Evolutionary conservation across 139 green algal genomes (phyloP).

Genomic region (Gonium pectorale): DNA sequence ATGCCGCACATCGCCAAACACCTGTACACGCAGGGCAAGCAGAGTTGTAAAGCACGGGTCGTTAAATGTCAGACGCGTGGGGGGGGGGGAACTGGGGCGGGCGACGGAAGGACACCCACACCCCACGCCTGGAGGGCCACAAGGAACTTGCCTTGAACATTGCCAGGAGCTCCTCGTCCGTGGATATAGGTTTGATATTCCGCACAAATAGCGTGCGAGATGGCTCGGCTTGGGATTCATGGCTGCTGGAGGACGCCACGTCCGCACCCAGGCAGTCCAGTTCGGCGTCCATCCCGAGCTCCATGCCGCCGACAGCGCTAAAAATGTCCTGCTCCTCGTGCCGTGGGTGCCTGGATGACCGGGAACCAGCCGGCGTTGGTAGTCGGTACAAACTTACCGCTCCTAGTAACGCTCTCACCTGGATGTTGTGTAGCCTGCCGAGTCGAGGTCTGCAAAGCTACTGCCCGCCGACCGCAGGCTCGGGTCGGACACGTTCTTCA

Average conservation of each 20-base stretch:
- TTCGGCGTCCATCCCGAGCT: slow-evolving; percentile 47
- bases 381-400: background rate
- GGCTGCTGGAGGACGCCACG: background rate
- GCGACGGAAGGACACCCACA: too few relatives aligned
- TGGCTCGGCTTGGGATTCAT: slow-evolving; percentile 51
- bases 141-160: slow-evolving; percentile 53
- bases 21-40: too few relatives aligned
- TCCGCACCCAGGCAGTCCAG: slow-evolving; percentile 26
- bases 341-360: slow-evolving; percentile 4
- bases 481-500: slow-evolving; percentile 37
- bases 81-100: too few relatives aligned
- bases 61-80: too few relatives aligned
- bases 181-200: slow-evolving; percentile 65
- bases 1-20: slow-evolving; percentile 86
- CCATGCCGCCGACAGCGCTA: slow-evolving; percentile 57
- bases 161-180: slow-evolving; percentile 68
- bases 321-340: slow-evolving; percentile 64
- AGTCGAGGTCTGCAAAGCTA: slow-evolving; percentile 32
- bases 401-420: background rate
- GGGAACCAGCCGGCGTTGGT: too few relatives aligned
- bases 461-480: slow-evolving; percentile 21
- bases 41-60: too few relatives aligned
- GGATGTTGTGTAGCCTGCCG: background rate
- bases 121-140: too few relatives aligned
- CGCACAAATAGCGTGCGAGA: slow-evolving; percentile 87